Evolutionary conservation across 139 green algal genomes (phyloP), one percentile per base, ranked within the genome.

Genomic region (Tetratostichococcus sp.): DNA sequence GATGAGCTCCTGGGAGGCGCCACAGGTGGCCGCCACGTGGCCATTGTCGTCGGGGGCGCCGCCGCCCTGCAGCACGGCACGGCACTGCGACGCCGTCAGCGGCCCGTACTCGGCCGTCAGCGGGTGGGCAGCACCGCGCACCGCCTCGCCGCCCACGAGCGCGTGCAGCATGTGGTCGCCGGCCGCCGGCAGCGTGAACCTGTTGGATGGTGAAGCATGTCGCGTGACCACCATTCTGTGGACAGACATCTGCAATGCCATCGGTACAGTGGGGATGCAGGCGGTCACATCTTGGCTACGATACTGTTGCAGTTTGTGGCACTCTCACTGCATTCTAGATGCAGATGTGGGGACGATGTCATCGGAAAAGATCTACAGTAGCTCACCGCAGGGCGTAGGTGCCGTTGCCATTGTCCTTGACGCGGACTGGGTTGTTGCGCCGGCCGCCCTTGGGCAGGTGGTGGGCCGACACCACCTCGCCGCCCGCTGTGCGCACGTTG

Each of bases 371-470:
- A 50, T 50, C 39, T 50, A 50, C 39, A 50, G 14, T 8, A 50
- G 39, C 39, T 8, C 19, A 62, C 50, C 50, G 50, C 39, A 81
- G 23, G 30, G 42, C 32, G 34, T 78, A 78, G 50, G 77, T 82
- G 67, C 77, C 77, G 65, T 82, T 58, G 19, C 65, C 30, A 35
- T 82, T 78, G 77, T 82, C 77, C 50, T 62, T 62, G 50, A 62
- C 50, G 50, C 50, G 50, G 50, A 17, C 19, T 4, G 50, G 50
- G 50, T 62, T 62, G 50, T 26, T 26, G 65, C 75, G 50, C 28
- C n/a, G 69, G 34, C 11, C 16, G 26, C 71, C 25, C 19, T 32
- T 35, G 19, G 22, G 69, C 6, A 76, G 30, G 14, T 72, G 50
- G 50, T 17, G 22, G 25, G 67, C 74, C 4, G 57, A 26, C n/a